Percentiles rank a stretch among this genome's conserved stretches.
phyloP scores from a whole-genome alignment of 1,284 basidiomycete species.

The Hymenochaete sp. region DNA sequence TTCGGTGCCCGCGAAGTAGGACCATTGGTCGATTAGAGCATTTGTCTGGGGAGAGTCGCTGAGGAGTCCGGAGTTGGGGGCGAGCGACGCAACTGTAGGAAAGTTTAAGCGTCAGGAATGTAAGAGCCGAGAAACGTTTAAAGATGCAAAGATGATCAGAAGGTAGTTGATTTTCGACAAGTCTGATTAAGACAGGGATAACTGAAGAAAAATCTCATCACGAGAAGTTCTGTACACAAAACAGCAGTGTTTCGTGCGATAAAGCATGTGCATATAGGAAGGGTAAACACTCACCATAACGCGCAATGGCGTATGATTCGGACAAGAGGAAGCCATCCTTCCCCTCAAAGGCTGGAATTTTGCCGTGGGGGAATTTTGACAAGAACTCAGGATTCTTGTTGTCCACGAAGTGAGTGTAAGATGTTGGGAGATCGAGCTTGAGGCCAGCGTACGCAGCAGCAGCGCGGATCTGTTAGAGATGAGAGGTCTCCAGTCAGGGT shows the following conservation, averaged over 20 bases:
- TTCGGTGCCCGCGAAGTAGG: constrained; percentile 55
- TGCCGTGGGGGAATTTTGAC: constrained; percentile 74
- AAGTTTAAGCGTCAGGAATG: constrained; percentile 20
- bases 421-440: constrained; percentile 49
- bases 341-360: constrained; percentile 78
- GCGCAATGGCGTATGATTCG: constrained; percentile 77
- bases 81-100: constrained; percentile 57
- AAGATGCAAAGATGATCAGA: constrained; percentile 27
- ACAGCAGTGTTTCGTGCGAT: too few relatives aligned
- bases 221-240: too few relatives aligned
- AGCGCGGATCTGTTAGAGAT: constrained; percentile 50
- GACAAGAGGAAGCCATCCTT: constrained; percentile 74
- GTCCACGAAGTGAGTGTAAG: constrained; percentile 59
- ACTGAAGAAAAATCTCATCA: constrained; percentile 43
- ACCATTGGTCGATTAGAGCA: constrained; percentile 64
- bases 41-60: constrained; percentile 46
- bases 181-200: constrained; percentile 56
- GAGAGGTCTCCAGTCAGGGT: neutral
- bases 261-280: constrained; percentile 21
- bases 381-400: constrained; percentile 76
- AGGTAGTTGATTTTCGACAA: constrained; percentile 41
- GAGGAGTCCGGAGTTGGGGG: constrained; percentile 60
- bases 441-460: constrained; percentile 66
- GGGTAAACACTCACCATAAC: constrained; percentile 67
- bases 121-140: neutral